phyloP scores from a whole-genome alignment of 805 yeast species.

The Wickerhamiella bombiphila region DNA sequence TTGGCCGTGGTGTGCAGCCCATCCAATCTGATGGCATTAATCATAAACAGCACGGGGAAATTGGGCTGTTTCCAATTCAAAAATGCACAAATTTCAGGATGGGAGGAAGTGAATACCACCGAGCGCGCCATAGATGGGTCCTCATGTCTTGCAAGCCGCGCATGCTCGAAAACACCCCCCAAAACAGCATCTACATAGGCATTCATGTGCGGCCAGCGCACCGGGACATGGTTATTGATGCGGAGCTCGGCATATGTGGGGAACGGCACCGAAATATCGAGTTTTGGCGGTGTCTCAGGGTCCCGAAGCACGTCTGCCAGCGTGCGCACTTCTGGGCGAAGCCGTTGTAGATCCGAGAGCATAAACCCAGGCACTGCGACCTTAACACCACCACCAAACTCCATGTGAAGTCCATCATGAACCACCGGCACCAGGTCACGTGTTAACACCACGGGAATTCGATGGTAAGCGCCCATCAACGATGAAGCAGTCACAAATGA shows the following conservation, averaged over 20 bases:
- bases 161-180: conserved; percentile 61
- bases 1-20: conserved; percentile 18
- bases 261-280: conserved; percentile 20
- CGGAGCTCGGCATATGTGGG: conserved; percentile 14
- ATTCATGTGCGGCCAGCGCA: conserved; percentile 38
- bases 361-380: conserved; percentile 15
- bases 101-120: conserved; percentile 69
- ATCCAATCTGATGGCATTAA: conserved; percentile 31
- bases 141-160: conserved; percentile 28
- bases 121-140: conserved; percentile 26
- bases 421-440: conserved; percentile 79
- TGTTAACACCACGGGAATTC: conserved; percentile 53
- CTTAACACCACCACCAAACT: conserved; percentile 68
- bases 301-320: conserved; percentile 31
- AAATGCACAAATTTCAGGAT: conserved; percentile 82
- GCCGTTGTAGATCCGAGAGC: conserved; percentile 17
- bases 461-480: conserved; percentile 62
- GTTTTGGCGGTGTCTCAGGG: conserved; percentile 1
- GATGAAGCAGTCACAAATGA: conserved; percentile 88
- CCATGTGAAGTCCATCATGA: conserved; percentile 21
- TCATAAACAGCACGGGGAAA: conserved; percentile 79
- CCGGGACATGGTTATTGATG: conserved; percentile 10
- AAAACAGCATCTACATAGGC: conserved; percentile 61
- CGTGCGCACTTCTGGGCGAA: conserved; percentile 9
- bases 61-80: conserved; percentile 98